Conservation (phyloP, 139 green algal genomes). For the Chlorella sp. region DNA sequence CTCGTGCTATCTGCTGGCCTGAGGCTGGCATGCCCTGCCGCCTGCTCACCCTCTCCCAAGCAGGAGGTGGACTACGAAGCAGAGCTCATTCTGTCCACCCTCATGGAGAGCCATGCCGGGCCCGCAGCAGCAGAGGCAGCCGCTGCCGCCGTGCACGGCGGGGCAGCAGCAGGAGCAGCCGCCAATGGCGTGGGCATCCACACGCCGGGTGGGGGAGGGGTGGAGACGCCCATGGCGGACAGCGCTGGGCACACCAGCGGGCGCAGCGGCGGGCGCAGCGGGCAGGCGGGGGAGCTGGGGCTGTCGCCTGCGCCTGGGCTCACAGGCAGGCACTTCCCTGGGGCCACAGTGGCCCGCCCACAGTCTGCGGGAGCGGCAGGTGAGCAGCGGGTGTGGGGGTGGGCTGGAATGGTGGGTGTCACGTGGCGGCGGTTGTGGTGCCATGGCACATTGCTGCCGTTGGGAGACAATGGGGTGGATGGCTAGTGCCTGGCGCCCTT, state of each 20-base stretch:
- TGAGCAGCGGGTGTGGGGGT: neutral
- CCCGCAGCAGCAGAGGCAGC: neutral
- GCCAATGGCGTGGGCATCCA: neutral
- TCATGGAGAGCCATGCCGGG: conserved; percentile 58
- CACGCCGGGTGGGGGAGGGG: neutral
- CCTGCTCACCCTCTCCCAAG: neutral
- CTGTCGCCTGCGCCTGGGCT: conserved; percentile 5
- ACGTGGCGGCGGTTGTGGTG: too few relatives aligned
- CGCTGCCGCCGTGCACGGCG: neutral
- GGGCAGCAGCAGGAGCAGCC: neutral
- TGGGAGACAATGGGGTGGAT: too few relatives aligned
- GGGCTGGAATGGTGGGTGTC: too few relatives aligned
- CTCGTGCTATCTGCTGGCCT: too few relatives aligned
- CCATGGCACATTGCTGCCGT: too few relatives aligned
- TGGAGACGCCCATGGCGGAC: neutral
- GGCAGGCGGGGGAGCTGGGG: neutral
- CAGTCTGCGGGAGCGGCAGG: neutral
- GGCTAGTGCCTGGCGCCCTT: too few relatives aligned
- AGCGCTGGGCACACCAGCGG: neutral
- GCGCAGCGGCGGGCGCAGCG: neutral
- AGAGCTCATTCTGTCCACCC: conserved; percentile 76
- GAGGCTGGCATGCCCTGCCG: too few relatives aligned
- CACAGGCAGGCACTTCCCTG: neutral
- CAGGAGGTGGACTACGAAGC: conserved; percentile 61
- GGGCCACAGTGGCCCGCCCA: conserved; percentile 8